Evolutionary conservation across 805 yeast species (phyloP), one percentile per base, ranked within the genome.

Genomic region (Yamadazyma sp.): DNA sequence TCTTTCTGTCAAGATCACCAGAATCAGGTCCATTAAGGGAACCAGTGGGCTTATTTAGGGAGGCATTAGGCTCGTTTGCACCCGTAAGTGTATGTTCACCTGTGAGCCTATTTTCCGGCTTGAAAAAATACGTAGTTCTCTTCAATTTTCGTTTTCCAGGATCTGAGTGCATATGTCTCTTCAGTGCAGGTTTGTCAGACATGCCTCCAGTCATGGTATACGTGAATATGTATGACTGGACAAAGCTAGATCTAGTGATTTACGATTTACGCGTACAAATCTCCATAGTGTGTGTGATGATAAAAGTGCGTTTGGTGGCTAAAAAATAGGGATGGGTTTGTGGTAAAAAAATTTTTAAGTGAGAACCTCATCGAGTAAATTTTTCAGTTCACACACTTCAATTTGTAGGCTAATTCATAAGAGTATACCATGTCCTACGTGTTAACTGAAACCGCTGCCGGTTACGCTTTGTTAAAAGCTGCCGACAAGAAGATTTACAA

Each of bases 391-490:
- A 25, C 14, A 25, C 17, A 20, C 28, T 28, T 13, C 13, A 23
- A 14, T 7, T 12, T 11, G 25, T 22, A 22, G 25, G 12, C 12
- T 22, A 22, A 4, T 22, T 12, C 4, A 22, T 22, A 22, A 12
- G 12, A 4, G 25, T n/a, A 19, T 13, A 20, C 10, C 20, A 85
- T 85, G 95, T 84, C 93, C 47, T 85, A 73, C 77, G 89, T 91
- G 59, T 80, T 91, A 64, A 85, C 98, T 45, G 99, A 93, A 75
- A 93, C 99, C 49, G 86, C 99, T 48, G 99, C 99, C 37, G 99
- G 99, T 60, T 93, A 93, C 66, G 99, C 99, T 60, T 77, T 93
- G 60, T 79, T 93, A 62, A 93, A 93, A 73, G 96, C 97, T 41
- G 83, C 96, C 48, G 98, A 93, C 76, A 93, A 93, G 75, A 91